Base-by-base conservation (phyloP, 2,329 filamentous ascomycete genomes). In the Arachnomyces sp. region DNA sequence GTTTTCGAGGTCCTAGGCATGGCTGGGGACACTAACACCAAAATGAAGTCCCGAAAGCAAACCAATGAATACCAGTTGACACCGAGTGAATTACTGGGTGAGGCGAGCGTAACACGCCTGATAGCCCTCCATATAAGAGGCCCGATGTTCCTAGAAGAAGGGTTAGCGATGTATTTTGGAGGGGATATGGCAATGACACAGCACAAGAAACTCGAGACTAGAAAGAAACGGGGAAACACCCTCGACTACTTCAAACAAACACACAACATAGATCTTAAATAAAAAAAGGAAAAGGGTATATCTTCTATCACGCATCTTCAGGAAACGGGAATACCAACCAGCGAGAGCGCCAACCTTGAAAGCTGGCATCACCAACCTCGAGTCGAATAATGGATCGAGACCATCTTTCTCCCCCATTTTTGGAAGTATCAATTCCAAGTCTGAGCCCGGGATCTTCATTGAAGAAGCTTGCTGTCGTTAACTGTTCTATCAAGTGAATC, bases 41-140 rank as follows among this genome's bases (percentile, higher is more conserved):
- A 58, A 82, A 95, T 12, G 78, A 84, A 34, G 75, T 78, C 28
- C 86, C 86, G 30, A 93, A 73, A 31, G 77, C 73, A 61, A 86
- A 86, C 77, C 86, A 95, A 65, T 94, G 87, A 31, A 86, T 69
- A 13, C 86, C 84, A 15, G 82, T 80, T 29, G 81, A 74, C 9
- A 82, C 51, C 0, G 86, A 82, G 63, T 87, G 90, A 5, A 90
- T 63, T 2, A 78, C 59, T 3, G 76, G 72, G 3, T 85, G 77
- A 15, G 69, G 72, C 13, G 82, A 82, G 43, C 79, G 75, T 35
- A 89, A 61, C 34, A 93, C 82, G 18, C 86, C 88, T 28, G 75
- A 74, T 36, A 82, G 75, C 38, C 83, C 80, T 28, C 83, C 84
- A 38, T 78, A 69, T 21, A 84, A 57, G 17, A 82, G 59, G 25